Evolutionary conservation across 2,329 filamentous ascomycete species (phyloP).

Genomic region (Drechslerella dactyloides): DNA sequence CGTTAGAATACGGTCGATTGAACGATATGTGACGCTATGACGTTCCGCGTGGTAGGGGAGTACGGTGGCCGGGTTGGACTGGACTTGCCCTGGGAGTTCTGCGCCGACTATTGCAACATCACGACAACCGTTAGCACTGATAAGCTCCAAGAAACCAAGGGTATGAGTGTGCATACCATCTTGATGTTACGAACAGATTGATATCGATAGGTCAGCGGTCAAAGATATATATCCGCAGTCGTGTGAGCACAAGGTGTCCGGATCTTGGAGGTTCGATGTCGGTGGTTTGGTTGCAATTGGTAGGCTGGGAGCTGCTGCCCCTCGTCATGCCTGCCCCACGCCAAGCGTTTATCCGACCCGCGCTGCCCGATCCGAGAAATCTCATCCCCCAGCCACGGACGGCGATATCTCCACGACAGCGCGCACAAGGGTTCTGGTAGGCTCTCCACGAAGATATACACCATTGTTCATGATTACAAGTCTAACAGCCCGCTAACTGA

Average conservation of each 20-base stretch:
- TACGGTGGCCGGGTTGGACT: not conserved
- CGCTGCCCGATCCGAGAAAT: not conserved
- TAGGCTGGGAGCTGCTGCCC: slow-evolving; percentile 22
- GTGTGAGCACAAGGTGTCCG: slow-evolving; percentile 13
- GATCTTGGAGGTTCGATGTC: not conserved
- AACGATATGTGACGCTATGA: slow-evolving; percentile 17
- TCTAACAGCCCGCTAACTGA: not conserved
- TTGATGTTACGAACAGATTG: slow-evolving; percentile 7
- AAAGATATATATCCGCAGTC: too few relatives aligned
- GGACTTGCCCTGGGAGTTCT: slow-evolving; percentile 89
- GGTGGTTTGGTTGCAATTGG: slow-evolving; percentile 9
- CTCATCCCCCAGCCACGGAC: not conserved
- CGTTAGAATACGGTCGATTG: slow-evolving; percentile 35
- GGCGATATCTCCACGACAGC: not conserved
- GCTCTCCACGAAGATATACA: not conserved
- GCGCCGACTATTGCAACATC: slow-evolving; percentile 73
- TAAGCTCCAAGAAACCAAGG: not conserved
- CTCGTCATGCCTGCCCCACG: slow-evolving; percentile 42
- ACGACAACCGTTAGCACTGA: slow-evolving; percentile 1
- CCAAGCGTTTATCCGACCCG: slow-evolving; percentile 11
- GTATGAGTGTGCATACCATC: slow-evolving; percentile 22
- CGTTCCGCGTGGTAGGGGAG: slow-evolving; percentile 1
- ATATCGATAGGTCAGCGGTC: too few relatives aligned
- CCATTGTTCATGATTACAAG: not conserved
- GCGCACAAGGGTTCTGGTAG: not conserved